phyloP scores from a whole-genome alignment of 2,329 filamentous ascomycete genomes.

The Diaporthe citrichinensis region DNA sequence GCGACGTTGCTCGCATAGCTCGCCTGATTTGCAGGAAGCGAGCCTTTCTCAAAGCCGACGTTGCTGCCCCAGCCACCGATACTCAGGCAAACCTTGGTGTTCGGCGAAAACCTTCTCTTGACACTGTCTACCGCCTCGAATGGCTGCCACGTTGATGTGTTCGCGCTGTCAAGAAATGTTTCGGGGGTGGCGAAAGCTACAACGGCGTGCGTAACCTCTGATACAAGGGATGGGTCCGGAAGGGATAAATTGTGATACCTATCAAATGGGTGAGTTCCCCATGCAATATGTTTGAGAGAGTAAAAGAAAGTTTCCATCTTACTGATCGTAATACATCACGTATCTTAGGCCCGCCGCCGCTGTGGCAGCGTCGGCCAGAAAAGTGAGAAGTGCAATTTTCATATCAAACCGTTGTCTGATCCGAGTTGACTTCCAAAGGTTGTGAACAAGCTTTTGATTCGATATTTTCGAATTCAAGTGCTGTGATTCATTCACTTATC shows the following conservation, averaged over 20 bases:
- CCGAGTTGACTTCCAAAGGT: too few species aligned
- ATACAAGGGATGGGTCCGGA: not conserved
- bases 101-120: not conserved
- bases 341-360: not conserved
- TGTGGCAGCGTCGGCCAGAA: not conserved
- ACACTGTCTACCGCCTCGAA: not conserved
- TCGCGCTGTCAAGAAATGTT: constrained; percentile 1
- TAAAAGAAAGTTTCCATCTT: not conserved
- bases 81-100: not conserved
- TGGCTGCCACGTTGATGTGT: not conserved
- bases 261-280: not conserved
- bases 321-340: constrained; percentile 25
- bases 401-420: not conserved
- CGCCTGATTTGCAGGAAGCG: constrained; percentile 62
- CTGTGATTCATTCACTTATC: not conserved
- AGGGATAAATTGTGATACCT: constrained; percentile 6
- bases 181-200: constrained; percentile 1
- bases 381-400: not conserved
- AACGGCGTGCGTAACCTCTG: constrained; percentile 9
- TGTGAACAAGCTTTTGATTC: not conserved
- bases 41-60: constrained; percentile 71
- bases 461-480: not conserved
- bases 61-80: constrained; percentile 81
- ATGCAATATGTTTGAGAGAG: accelerated
- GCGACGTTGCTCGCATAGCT: constrained; percentile 76